Base-by-base conservation (phyloP, 176 grass and related monocot species). In the maize (Zea mays) region DNA sequence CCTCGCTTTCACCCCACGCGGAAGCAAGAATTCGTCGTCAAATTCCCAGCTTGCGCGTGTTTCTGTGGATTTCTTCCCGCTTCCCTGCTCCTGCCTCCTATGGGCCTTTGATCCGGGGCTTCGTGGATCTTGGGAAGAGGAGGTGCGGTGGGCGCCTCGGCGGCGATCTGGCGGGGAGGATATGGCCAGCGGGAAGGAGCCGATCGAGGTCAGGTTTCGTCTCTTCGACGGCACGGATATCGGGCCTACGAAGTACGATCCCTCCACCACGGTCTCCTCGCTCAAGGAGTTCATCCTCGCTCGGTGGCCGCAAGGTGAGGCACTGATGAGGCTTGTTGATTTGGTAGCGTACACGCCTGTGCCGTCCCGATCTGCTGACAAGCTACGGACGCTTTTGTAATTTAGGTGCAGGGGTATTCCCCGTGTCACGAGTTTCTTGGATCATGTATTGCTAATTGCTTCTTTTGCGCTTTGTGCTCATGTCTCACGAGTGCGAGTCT, bases 231-330 rank as follows among this genome's bases (percentile, higher is more conserved):
- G 93, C 65, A 87, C 90, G 59, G 93, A 93, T 65, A 97, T 97
- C 73, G 93, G 90, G 17, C 93, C 93, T 51, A 93, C 79, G 77
- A 97, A 97, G 63, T 97, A 97, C 48, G 87, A 97, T 78, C 85
- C 90, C 20, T 78, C 90, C 5, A 93, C 90, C 19, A 93, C 90
- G 71, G 87, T 97, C 58, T 86, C 85, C 2, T 82, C 90, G 72
- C 93, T 97, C 85, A 97, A 97, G 86, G 93, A 97, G 79, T 78
- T 79, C 80, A 93, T 97, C 34, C 75, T 97, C 66, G 80, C 93
- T 79, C 90, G 85, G 72, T 97, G 93, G 93, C 93, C 93, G 47
- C 90, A 93, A 93, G 93, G 93, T 97, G 87, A 27, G 27, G 27
- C 27, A 27, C 27, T 27, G 27, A 27, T 27, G 27, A 58, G 55